Evolutionary conservation across 2,329 filamentous ascomycete genomes (phyloP).

Genomic region (Aspergillus sp.): DNA sequence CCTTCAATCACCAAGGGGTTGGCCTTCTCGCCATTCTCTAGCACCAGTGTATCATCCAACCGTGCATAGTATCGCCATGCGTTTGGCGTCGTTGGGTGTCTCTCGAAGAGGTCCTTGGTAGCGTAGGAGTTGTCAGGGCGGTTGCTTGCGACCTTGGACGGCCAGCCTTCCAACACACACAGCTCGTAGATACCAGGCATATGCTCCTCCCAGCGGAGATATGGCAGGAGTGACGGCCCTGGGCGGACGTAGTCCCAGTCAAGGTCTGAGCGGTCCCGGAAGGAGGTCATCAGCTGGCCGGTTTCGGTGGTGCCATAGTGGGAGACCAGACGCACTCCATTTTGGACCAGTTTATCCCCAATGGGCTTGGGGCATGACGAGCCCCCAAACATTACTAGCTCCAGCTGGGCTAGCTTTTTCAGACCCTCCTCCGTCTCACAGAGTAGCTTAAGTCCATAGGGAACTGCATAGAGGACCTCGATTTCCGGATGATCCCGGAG

Average conservation of each 20-base stretch:
- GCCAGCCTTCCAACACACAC: constrained; percentile 33
- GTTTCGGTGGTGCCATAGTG: constrained; percentile 62
- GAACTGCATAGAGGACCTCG: constrained; percentile 61
- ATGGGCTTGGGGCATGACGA: constrained; percentile 59
- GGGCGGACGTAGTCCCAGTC: constrained; percentile 61
- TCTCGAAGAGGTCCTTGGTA: constrained; percentile 48
- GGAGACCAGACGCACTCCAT: constrained; percentile 54
- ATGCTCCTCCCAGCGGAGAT: constrained; percentile 38
- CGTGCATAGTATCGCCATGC: constrained; percentile 49
- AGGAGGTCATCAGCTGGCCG: constrained; percentile 61
- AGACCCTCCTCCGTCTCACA: constrained; percentile 58
- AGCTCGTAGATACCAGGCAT: constrained; percentile 36
- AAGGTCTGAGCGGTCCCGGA: constrained; percentile 51
- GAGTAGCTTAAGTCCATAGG: constrained; percentile 62
- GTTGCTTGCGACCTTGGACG: constrained; percentile 43
- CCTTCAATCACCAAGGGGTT: constrained; percentile 52
- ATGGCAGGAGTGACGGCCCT: constrained; percentile 38
- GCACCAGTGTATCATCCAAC: constrained; percentile 46
- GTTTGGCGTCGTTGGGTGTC: constrained; percentile 40
- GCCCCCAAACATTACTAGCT: constrained; percentile 57
- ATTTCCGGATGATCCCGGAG: constrained; percentile 41
- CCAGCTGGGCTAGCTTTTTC: constrained; percentile 42
- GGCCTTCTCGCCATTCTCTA: constrained; percentile 52
- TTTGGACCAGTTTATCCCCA: constrained; percentile 51
- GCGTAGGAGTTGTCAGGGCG: constrained; percentile 47